Percentiles rank a stretch among this genome's conserved stretches.
Evolutionary conservation across 2,329 filamentous ascomycete genomes (phyloP).

Genomic region (Balansia obtecta): DNA sequence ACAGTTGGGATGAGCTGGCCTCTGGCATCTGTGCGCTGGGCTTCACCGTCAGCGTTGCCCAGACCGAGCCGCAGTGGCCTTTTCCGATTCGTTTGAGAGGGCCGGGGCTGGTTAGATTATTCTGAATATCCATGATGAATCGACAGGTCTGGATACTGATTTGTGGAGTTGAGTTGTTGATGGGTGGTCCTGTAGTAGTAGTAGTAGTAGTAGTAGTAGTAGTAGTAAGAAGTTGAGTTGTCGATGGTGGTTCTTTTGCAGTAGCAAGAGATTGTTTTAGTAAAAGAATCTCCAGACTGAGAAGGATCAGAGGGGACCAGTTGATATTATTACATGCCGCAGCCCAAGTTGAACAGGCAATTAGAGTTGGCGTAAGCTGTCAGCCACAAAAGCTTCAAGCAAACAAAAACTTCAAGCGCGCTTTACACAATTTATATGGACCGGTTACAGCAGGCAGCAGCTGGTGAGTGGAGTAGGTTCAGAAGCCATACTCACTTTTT

Average conservation of each 20-base stretch:
- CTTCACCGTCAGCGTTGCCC: background rate
- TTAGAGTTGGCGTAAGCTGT: background rate
- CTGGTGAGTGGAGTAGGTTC: too few species aligned
- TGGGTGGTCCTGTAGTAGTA: background rate
- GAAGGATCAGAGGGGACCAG: background rate
- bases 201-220: too few species aligned
- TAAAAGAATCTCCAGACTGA: background rate
- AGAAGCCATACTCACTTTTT: too few species aligned
- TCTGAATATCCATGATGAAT: background rate
- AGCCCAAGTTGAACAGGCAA: background rate
- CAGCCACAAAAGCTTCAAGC: background rate
- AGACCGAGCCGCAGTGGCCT: slow-evolving; percentile 6
- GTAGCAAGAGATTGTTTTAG: background rate
- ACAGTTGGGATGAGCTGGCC: background rate
- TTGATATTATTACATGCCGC: background rate
- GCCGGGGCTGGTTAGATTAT: background rate
- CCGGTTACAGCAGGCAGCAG: too few species aligned
- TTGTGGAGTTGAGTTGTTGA: background rate
- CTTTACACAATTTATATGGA: too few species aligned
- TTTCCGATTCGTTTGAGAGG: slow-evolving; percentile 3
- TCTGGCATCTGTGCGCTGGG: background rate
- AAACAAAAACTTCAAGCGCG: too few species aligned
- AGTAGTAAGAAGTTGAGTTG: too few species aligned
- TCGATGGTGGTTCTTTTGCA: too few species aligned
- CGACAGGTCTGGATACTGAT: background rate